Conservation (phyloP, 1,284 basidiomycete species). For the Sparassis latifolia region DNA sequence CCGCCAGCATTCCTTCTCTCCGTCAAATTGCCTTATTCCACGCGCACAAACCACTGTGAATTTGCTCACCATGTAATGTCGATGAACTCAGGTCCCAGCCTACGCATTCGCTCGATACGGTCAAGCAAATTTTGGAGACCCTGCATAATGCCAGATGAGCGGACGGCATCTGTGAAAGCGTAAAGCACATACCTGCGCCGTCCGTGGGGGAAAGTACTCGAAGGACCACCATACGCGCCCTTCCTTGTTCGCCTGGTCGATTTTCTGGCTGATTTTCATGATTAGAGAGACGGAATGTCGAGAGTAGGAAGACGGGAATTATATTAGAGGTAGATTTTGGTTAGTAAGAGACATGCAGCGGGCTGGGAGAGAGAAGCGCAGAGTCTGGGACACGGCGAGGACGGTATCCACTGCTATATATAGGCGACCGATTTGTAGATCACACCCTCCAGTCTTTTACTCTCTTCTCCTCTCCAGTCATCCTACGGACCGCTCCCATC, state of each 20-base stretch:
- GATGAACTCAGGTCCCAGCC: slow-evolving; percentile 94
- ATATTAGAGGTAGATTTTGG: slow-evolving; percentile 7
- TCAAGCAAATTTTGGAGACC: slow-evolving; percentile 92
- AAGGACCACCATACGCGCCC: slow-evolving; percentile 92
- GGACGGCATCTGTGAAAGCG: neutral
- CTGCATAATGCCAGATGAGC: slow-evolving; percentile 30
- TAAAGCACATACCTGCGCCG: slow-evolving; percentile 68
- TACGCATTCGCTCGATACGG: slow-evolving; percentile 96
- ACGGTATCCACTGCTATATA: neutral
- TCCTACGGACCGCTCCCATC: too few relatives aligned
- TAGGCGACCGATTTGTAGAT: neutral
- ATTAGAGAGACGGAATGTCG: slow-evolving; percentile 12
- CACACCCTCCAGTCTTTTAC: too few relatives aligned
- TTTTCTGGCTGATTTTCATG: slow-evolving; percentile 93
- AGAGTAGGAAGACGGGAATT: slow-evolving; percentile 12
- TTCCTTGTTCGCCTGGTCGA: slow-evolving; percentile 76
- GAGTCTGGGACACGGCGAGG: neutral
- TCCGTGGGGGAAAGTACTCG: slow-evolving; percentile 94
- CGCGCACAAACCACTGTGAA: neutral
- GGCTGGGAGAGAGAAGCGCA: neutral
- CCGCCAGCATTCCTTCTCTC: slow-evolving; percentile 86
- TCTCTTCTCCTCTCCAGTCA: too few relatives aligned
- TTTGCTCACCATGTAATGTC: slow-evolving; percentile 87
- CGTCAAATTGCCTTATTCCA: neutral
- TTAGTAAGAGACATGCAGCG: slow-evolving; percentile 3